Conservation (phyloP, 148 eudicot genomes). For the Talinum fruticosum region DNA sequence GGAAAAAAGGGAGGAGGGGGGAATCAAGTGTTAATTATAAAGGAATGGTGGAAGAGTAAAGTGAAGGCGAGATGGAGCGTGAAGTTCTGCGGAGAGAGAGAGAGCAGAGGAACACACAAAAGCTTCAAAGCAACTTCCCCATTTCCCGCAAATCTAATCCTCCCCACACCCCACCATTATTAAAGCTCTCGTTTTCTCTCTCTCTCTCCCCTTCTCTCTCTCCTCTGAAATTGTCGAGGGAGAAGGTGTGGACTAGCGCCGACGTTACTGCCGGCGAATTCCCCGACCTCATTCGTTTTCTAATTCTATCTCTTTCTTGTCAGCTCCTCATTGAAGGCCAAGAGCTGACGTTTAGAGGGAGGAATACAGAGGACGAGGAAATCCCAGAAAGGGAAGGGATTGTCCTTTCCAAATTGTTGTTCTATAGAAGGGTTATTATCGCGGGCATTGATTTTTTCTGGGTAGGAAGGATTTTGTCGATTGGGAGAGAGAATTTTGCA, state of each 20-base stretch:
- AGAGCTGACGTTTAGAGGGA: neutral
- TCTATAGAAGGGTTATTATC: constrained; percentile 2
- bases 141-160: constrained; percentile 6
- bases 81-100: no score
- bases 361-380: neutral
- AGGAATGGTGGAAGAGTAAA: constrained; percentile 20
- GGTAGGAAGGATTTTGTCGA: neutral
- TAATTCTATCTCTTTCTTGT: no score
- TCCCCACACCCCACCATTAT: neutral
- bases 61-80: neutral
- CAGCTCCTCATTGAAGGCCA: neutral
- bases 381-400: constrained; percentile 3
- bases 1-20: neutral
- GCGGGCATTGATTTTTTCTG: constrained; percentile 4
- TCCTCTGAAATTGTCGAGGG: neutral
- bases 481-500: constrained; percentile 18
- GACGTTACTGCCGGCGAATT: neutral
- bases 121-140: neutral
- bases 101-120: neutral
- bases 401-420: neutral
- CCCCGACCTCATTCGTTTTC: neutral
- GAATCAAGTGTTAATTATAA: neutral
- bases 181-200: neutral
- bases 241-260: neutral
- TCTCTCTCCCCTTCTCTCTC: no score